Evolutionary conservation across 2,329 filamentous ascomycete genomes (phyloP).

Genomic region (Fusarium ambrosium): DNA sequence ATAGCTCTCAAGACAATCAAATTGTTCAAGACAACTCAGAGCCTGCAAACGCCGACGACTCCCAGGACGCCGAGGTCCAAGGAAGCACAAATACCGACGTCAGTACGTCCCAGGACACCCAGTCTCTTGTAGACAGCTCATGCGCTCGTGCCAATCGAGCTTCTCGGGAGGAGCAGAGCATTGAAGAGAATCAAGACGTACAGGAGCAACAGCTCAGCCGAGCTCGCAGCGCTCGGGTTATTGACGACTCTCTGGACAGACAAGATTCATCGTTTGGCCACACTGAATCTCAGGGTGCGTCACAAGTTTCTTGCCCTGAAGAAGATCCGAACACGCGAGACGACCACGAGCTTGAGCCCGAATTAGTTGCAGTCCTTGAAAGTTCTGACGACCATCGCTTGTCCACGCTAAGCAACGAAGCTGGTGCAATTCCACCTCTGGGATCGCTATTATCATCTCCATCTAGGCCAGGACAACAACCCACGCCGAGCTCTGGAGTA

Average conservation of each 20-base stretch:
- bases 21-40: not conserved
- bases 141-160: not conserved
- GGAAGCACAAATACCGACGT: slow-evolving; percentile 14
- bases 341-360: not conserved
- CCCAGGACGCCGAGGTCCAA: not conserved
- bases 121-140: not conserved
- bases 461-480: not conserved
- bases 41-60: not conserved
- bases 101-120: slow-evolving; percentile 5
- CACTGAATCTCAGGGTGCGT: not conserved
- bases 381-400: not conserved
- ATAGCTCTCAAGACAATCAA: not conserved
- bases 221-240: not conserved
- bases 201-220: not conserved
- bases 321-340: not conserved
- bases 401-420: not conserved
- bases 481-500: slow-evolving; percentile 10
- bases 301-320: not conserved
- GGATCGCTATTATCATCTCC: not conserved
- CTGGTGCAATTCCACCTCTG: not conserved
- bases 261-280: not conserved
- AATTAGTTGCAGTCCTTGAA: not conserved
- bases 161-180: slow-evolving; percentile 8
- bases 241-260: not conserved
- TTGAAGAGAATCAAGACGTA: not conserved